Conservation (phyloP, 139 green algal species). For the Chlorella vulgaris region DNA sequence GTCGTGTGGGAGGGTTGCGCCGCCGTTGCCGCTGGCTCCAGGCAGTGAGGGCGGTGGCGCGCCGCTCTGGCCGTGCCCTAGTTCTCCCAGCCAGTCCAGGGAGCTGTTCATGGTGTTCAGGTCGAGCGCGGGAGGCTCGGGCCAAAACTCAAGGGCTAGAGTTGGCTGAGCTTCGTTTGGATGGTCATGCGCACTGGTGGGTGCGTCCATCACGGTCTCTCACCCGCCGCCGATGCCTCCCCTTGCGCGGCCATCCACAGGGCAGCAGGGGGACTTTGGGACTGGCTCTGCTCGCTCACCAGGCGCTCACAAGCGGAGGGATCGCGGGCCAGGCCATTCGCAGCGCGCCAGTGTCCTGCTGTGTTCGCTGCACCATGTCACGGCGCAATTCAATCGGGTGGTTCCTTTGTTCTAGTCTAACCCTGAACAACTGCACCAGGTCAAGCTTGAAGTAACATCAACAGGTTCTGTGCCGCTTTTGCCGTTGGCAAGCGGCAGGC, state of each 20-base stretch:
- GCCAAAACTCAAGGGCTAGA: slow-evolving; percentile 10
- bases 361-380: no score
- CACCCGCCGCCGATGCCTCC: not conserved
- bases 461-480: no score
- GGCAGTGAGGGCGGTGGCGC: not conserved
- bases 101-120: slow-evolving; percentile 3
- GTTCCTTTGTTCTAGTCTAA: no score
- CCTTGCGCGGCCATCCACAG: not conserved
- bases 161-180: not conserved
- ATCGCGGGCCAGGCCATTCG: no score
- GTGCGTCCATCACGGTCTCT: not conserved
- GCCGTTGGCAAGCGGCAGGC: no score
- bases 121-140: not conserved
- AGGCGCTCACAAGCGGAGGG: no score
- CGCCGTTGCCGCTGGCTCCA: not conserved
- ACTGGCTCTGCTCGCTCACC: no score
- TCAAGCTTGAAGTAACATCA: no score
- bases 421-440: no score
- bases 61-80: not conserved
- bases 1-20: not conserved
- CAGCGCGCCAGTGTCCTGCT: no score
- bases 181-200: not conserved
- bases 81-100: slow-evolving; percentile 10
- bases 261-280: not conserved
- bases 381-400: no score